phyloP scores from a whole-genome alignment of 192 early-diverging fungal species.

The Coemansia sp. region DNA sequence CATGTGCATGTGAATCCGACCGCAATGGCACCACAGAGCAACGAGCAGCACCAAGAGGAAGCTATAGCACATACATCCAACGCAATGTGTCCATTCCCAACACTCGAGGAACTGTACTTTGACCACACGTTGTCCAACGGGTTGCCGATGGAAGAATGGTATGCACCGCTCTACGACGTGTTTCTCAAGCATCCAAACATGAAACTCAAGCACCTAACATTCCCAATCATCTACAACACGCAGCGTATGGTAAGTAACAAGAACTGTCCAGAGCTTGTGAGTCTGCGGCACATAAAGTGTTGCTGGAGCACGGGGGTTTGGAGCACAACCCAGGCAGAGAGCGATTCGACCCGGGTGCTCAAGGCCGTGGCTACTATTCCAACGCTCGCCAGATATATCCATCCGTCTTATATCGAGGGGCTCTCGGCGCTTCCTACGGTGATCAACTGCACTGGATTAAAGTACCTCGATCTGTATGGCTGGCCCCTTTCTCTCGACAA shows the following conservation, averaged over 20 bases:
- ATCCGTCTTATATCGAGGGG: slow-evolving; percentile 46
- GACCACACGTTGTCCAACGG: slow-evolving; percentile 35
- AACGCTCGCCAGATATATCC: slow-evolving; percentile 32
- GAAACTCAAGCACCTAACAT: slow-evolving; percentile 30
- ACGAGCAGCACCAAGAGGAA: not conserved
- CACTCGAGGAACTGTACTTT: slow-evolving; percentile 41
- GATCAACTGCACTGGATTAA: slow-evolving; percentile 17
- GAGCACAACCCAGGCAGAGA: slow-evolving; percentile 16
- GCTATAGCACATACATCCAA: not conserved
- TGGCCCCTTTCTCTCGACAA: slow-evolving; percentile 45
- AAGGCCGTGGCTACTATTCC: slow-evolving; percentile 33
- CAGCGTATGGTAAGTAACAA: slow-evolving; percentile 21
- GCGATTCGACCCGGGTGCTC: slow-evolving; percentile 49
- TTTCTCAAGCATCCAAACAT: slow-evolving; percentile 29
- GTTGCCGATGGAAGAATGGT: slow-evolving; percentile 47
- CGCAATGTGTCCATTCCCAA: slow-evolving; percentile 23
- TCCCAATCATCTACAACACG: slow-evolving; percentile 55
- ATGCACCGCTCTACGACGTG: slow-evolving; percentile 44
- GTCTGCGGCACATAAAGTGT: slow-evolving; percentile 50
- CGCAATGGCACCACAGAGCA: not conserved
- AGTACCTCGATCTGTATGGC: slow-evolving; percentile 37
- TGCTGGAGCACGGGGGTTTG: slow-evolving; percentile 50
- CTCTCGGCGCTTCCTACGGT: slow-evolving; percentile 27
- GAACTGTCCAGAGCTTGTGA: slow-evolving; percentile 41
- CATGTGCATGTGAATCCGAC: slow-evolving; percentile 21